phyloP scores from a whole-genome alignment of 495 filamentous ascomycete genomes.

The Chlorociboria aeruginascens region DNA sequence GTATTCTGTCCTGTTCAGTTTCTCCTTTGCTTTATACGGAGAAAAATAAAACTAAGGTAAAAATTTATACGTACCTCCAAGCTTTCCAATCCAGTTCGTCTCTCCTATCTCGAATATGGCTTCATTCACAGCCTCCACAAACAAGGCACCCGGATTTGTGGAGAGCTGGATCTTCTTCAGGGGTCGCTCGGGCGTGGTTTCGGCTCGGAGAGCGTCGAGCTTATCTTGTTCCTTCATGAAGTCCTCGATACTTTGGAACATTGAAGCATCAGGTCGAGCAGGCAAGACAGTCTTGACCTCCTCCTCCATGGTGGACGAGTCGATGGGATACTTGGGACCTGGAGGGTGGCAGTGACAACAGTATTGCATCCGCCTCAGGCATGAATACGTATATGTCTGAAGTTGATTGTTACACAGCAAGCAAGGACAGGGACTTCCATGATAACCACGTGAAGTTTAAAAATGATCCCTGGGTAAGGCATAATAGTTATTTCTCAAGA shows the following conservation, averaged over 20 bases:
- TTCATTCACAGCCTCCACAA: background rate
- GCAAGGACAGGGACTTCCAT: no score
- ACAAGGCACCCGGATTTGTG: background rate
- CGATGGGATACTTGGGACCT: no score
- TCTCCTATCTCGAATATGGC: constrained; percentile 10
- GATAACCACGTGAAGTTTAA: no score
- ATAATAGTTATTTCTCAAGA: no score
- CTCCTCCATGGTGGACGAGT: no score
- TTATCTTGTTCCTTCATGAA: constrained; percentile 6
- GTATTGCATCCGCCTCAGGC: no score
- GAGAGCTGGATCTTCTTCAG: background rate
- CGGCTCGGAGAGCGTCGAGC: background rate
- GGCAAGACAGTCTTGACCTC: no score
- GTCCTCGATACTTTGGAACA: constrained; percentile 2
- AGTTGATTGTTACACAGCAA: no score
- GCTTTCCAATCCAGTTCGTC: constrained; percentile 13
- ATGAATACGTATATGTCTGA: no score
- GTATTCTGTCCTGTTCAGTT: constrained; percentile 7
- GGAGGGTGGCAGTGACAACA: no score
- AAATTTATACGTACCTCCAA: constrained; percentile 4
- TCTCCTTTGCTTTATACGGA: background rate
- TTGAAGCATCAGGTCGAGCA: background rate
- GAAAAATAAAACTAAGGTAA: background rate
- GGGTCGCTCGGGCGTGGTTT: background rate
- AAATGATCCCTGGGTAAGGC: no score